A percentile compares a stretch with the other conserved stretches of the same genome.
phyloP scores from a whole-genome alignment of 129 eudicot genomes.

The Pulicaria dysenterica region DNA sequence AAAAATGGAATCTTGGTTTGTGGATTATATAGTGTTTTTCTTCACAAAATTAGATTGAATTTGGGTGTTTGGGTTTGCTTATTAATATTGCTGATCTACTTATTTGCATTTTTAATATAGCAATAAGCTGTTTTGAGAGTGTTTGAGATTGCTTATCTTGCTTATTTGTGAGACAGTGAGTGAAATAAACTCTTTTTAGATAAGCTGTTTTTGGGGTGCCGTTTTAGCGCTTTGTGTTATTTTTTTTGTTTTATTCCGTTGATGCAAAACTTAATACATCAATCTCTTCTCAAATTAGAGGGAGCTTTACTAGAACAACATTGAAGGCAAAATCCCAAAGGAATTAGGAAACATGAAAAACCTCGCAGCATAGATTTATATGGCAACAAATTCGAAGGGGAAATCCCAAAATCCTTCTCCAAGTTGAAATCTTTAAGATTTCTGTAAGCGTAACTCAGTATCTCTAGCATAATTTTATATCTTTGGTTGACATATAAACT shows the following conservation, averaged over 20 bases:
- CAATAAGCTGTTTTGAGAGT: no score
- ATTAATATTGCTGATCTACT: no score
- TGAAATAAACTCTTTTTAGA: no score
- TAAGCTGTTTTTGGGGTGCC: background rate
- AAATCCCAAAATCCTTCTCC: slow-evolving; percentile 72
- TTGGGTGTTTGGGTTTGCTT: no score
- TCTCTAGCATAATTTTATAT: background rate
- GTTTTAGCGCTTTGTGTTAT: background rate
- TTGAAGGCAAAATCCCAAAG: slow-evolving; percentile 74
- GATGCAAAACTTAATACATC: background rate
- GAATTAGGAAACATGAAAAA: slow-evolving; percentile 74
- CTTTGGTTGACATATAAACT: background rate
- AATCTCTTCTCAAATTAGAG: slow-evolving; percentile 38
- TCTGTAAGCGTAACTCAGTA: slow-evolving; percentile 50
- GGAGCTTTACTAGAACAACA: slow-evolving; percentile 73
- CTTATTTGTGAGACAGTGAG: no score
- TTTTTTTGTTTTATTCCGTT: background rate
- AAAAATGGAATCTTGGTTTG: no score
- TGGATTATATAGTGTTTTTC: no score
- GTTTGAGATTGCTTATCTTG: no score
- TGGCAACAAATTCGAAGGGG: slow-evolving; percentile 67
- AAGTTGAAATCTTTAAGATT: slow-evolving; percentile 71
- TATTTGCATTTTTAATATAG: no score
- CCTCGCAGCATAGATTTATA: slow-evolving; percentile 84
- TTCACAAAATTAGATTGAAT: no score